Conservation (phyloP, 139 green algal species). For the Zygnema circumcarinatum region DNA sequence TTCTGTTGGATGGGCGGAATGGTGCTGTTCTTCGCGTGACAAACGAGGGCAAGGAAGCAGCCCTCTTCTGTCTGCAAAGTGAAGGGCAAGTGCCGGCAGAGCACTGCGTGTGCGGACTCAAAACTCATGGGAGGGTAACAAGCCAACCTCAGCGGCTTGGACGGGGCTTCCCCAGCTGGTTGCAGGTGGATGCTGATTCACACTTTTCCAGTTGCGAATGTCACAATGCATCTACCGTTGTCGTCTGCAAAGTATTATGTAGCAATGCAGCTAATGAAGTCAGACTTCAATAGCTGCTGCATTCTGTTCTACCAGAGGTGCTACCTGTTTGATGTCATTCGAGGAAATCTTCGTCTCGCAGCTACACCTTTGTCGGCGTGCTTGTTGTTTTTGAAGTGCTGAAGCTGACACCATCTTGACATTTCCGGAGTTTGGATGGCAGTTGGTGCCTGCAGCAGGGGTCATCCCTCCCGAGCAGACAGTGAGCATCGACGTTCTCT, state of each 20-base stretch:
- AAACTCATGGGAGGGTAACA: background rate
- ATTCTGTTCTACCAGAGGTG: no score
- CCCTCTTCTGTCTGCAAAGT: background rate
- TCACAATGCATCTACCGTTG: background rate
- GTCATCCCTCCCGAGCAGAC: constrained; percentile 22
- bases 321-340: no score
- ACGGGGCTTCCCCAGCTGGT: background rate
- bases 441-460: constrained; percentile 10
- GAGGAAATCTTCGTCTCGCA: no score
- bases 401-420: background rate
- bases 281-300: no score
- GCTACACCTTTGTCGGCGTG: background rate
- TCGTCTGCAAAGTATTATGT: background rate
- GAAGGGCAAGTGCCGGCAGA: background rate
- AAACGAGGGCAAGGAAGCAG: background rate
- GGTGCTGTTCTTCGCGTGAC: background rate
- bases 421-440: background rate
- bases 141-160: background rate
- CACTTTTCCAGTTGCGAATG: background rate
- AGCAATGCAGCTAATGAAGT: no score
- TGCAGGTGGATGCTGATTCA: background rate
- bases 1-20: background rate
- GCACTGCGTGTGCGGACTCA: background rate
- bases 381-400: background rate
- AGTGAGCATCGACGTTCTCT: constrained; percentile 5